Conservation (phyloP, 805 yeast genomes). For the Ogataea neopini region DNA sequence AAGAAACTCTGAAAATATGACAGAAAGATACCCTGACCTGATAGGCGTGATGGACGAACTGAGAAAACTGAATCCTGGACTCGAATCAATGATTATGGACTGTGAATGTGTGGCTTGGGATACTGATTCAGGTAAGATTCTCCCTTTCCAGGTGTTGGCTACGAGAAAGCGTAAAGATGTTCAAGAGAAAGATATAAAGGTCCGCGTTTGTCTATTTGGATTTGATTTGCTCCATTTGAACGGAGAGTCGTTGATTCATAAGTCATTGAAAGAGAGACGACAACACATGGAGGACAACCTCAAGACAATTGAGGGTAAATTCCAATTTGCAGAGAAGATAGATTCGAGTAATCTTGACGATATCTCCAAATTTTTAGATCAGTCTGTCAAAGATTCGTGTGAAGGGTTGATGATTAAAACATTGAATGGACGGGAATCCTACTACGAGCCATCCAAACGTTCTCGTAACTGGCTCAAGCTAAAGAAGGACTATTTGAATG, state of each 20-base stretch:
- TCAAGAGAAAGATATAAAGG: constrained; percentile 81
- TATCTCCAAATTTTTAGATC: constrained; percentile 81
- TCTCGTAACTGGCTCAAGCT: constrained; percentile 94
- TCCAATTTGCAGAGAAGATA: constrained; percentile 74
- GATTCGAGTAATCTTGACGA: constrained; percentile 72
- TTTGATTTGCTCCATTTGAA: constrained; percentile 82
- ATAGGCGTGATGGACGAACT: constrained; percentile 61
- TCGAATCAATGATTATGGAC: constrained; percentile 73
- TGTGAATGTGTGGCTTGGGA: constrained; percentile 99
- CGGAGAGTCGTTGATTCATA: constrained; percentile 67
- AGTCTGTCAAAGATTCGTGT: constrained; percentile 84
- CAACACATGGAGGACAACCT: constrained; percentile 56
- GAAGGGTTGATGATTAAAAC: constrained; percentile 97
- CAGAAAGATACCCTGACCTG: constrained; percentile 92
- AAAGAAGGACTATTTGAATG: constrained; percentile 92
- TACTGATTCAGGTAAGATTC: constrained; percentile 66
- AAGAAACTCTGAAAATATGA: constrained; percentile 96
- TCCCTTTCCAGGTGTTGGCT: constrained; percentile 91
- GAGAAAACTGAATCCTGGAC: constrained; percentile 30
- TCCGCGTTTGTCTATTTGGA: constrained; percentile 88
- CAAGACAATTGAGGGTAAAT: constrained; percentile 67
- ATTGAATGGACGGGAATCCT: constrained; percentile 75
- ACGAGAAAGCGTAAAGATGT: constrained; percentile 96
- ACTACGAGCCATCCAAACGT: constrained; percentile 92
- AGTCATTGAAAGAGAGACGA: constrained; percentile 72